Percentiles rank a stretch among this genome's conserved stretches.
These are phyloP conservation scores for Pythium aquatile DNA, from an alignment of 352 stramenopile genomes.

Conservation along the genomic window DNA sequence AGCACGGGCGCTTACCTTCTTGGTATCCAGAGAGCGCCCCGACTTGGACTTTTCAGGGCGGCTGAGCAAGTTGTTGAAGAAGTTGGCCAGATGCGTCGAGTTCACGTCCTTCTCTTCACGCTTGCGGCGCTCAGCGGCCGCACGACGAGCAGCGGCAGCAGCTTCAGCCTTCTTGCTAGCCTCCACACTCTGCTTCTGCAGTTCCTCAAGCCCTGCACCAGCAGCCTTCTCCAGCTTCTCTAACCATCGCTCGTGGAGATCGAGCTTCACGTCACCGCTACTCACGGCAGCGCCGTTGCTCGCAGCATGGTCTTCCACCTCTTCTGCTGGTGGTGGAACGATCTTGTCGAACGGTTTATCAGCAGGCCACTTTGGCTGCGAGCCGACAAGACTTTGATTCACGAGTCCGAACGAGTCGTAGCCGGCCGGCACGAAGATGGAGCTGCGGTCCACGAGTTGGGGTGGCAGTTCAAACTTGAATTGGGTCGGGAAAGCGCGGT, in stretches of 20 bases:
- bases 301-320: conserved; percentile 23
- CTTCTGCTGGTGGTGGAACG: conserved; percentile 48
- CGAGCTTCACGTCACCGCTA: conserved; percentile 54
- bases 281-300: neutral
- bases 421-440: conserved; percentile 73
- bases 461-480: conserved; percentile 70
- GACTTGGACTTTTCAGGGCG: conserved; percentile 81
- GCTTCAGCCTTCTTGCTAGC: conserved; percentile 79
- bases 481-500: conserved; percentile 60
- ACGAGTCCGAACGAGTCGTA: conserved; percentile 80
- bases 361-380: conserved; percentile 67
- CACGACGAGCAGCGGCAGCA: conserved; percentile 59
- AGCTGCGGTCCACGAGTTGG: conserved; percentile 69
- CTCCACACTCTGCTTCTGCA: conserved; percentile 85
- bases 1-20: conserved; percentile 43
- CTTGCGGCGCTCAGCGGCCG: conserved; percentile 69
- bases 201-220: conserved; percentile 67
- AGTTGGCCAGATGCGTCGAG: conserved; percentile 84
- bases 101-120: conserved; percentile 82
- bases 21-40: conserved; percentile 54
- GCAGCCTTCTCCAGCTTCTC: conserved; percentile 82
- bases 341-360: conserved; percentile 86
- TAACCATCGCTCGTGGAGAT: conserved; percentile 73
- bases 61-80: conserved; percentile 88
- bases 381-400: conserved; percentile 73